These are phyloP conservation scores for Populus tomentosa DNA, from an alignment of 441 rosid genomes.

Conservation along the genomic window DNA sequence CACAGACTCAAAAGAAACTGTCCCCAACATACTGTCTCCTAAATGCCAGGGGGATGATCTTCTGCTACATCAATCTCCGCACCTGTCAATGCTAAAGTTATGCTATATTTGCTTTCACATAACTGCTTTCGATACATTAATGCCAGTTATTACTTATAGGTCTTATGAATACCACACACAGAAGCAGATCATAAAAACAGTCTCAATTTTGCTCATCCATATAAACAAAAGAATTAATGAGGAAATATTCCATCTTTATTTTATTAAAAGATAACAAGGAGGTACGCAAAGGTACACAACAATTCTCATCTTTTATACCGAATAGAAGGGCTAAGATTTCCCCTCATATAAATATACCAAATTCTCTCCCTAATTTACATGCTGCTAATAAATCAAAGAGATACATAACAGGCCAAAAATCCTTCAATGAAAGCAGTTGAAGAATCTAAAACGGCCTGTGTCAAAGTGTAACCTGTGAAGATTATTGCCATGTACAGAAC, in stretches of 20 bases:
- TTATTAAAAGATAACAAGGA: constrained; percentile 6
- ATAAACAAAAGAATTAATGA: background rate
- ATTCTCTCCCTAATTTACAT: constrained; percentile 9
- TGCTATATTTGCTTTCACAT: background rate
- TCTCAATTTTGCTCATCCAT: background rate
- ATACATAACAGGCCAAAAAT: constrained; percentile 15
- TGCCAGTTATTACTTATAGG: background rate
- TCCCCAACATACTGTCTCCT: background rate
- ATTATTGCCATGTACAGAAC: constrained; percentile 27
- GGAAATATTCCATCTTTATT: background rate
- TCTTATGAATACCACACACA: background rate
- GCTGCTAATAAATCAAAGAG: constrained; percentile 8
- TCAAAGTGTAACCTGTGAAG: constrained; percentile 13
- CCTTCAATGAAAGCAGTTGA: constrained; percentile 39
- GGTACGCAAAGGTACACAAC: constrained; percentile 1
- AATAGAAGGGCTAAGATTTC: constrained; percentile 20
- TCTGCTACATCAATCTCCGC: background rate
- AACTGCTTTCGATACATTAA: background rate
- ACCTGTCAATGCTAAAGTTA: constrained; percentile 10
- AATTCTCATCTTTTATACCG: constrained; percentile 6
- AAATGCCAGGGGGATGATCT: background rate
- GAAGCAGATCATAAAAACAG: background rate
- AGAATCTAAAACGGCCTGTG: constrained; percentile 16
- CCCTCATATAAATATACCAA: constrained; percentile 20
- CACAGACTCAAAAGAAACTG: background rate